These are phyloP conservation scores for Sugiyamaella qingdaonensis DNA, from an alignment of 805 yeast species.

Conservation along the genomic window DNA sequence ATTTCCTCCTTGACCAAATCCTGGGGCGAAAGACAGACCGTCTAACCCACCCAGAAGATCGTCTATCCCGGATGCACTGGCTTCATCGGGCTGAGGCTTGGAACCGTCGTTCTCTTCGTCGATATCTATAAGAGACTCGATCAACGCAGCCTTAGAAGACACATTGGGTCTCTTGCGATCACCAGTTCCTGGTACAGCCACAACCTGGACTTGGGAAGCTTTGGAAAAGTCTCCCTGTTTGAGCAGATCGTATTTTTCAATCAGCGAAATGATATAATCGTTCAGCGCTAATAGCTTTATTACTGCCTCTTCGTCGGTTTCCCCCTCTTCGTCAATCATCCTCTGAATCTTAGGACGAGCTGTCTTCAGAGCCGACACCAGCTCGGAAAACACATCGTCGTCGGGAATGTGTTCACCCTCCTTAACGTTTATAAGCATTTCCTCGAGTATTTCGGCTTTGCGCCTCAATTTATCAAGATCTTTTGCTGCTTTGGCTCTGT, in stretches of 20 bases:
- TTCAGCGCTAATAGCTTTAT: conserved; percentile 62
- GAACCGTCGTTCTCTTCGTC: conserved; percentile 47
- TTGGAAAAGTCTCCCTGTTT: conserved; percentile 57
- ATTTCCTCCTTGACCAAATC: conserved; percentile 53
- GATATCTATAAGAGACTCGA: conserved; percentile 66
- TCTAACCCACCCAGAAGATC: conserved; percentile 76
- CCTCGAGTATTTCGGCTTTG: conserved; percentile 81
- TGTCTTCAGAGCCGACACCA: conserved; percentile 71
- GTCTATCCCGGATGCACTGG: conserved; percentile 34
- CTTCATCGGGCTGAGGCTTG: conserved; percentile 26
- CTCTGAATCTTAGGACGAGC: conserved; percentile 84
- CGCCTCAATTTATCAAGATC: conserved; percentile 80
- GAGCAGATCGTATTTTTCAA: conserved; percentile 62
- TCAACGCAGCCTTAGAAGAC: conserved; percentile 34
- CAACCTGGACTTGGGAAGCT: conserved; percentile 42
- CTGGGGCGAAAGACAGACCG: conserved; percentile 52
- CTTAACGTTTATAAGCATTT: conserved; percentile 57
- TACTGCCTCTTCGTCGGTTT: conserved; percentile 60
- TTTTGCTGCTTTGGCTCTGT: conserved; percentile 72
- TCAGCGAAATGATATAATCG: conserved; percentile 66
- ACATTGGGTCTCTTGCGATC: conserved; percentile 22
- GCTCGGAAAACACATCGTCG: conserved; percentile 74
- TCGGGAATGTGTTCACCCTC: conserved; percentile 35
- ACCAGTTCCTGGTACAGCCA: conserved; percentile 38
- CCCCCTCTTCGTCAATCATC: conserved; percentile 69